Evolutionary conservation across 495 filamentous ascomycete genomes (phyloP).

Genomic region (Tuber umbilicatum): DNA sequence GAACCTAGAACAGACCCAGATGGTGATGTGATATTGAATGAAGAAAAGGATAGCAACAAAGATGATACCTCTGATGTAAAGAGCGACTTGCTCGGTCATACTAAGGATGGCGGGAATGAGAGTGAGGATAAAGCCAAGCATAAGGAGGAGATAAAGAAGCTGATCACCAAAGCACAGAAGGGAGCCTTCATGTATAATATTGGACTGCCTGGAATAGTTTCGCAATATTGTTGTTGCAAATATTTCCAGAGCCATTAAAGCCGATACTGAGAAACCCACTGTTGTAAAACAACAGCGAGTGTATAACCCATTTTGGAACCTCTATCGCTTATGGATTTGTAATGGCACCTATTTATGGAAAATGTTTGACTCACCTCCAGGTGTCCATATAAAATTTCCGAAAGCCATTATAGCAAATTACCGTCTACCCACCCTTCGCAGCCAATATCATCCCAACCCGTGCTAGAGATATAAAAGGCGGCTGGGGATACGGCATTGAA

Average conservation of each 20-base stretch:
- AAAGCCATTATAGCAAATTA: constrained; percentile 82
- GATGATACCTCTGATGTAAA: constrained; percentile 42
- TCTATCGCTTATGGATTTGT: background rate
- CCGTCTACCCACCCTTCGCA: constrained; percentile 27
- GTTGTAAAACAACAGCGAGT: constrained; percentile 72
- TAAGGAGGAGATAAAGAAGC: constrained; percentile 56
- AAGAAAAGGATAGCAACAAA: constrained; percentile 44
- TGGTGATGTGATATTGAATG: constrained; percentile 42
- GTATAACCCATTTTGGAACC: background rate
- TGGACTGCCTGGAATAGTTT: background rate
- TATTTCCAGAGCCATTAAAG: constrained; percentile 64
- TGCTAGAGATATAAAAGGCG: no score
- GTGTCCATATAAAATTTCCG: constrained; percentile 80
- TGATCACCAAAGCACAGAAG: constrained; percentile 67
- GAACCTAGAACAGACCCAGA: constrained; percentile 13
- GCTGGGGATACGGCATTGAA: no score
- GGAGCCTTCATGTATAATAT: background rate
- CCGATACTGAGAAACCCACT: constrained; percentile 73
- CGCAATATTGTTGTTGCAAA: constrained; percentile 53
- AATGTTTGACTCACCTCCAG: constrained; percentile 77
- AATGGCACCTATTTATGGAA: constrained; percentile 38
- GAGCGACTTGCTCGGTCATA: constrained; percentile 14
- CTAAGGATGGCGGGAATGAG: constrained; percentile 33
- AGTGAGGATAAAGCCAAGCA: constrained; percentile 18
- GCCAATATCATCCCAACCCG: no score